Evolutionary conservation across 805 yeast species (phyloP).

Genomic region (Brettanomyces custersianus): DNA sequence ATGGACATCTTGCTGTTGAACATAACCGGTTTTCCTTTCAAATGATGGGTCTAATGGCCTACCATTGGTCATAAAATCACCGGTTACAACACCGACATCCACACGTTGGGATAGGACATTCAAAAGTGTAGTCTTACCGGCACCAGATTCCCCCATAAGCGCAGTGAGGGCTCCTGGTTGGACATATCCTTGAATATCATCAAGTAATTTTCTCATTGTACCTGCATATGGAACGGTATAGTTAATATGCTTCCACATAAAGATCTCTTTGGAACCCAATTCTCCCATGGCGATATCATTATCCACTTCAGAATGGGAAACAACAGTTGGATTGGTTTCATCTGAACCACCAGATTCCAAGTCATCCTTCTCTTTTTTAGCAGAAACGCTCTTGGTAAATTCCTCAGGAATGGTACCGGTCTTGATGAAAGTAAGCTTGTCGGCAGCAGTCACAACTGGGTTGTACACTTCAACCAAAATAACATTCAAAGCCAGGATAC

Average conservation of each 20-base stretch:
- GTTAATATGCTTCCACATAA: conserved; percentile 55
- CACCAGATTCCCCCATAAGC: conserved; percentile 59
- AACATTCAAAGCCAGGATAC: conserved; percentile 27
- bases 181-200: conserved; percentile 35
- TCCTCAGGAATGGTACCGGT: conserved; percentile 12
- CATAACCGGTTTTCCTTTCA: conserved; percentile 47
- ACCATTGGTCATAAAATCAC: conserved; percentile 51
- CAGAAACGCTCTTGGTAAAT: conserved; percentile 1
- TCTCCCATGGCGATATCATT: conserved; percentile 1
- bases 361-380: conserved; percentile 2
- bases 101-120: conserved; percentile 45
- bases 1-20: conserved; percentile 49
- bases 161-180: conserved; percentile 52
- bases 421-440: conserved; percentile 22
- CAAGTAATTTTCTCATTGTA: conserved; percentile 31
- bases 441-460: conserved; percentile 25
- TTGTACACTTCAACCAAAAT: conserved; percentile 24
- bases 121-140: conserved; percentile 53
- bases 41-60: conserved; percentile 38
- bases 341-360: conserved; percentile 1
- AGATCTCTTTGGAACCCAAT: conserved; percentile 35
- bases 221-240: conserved; percentile 47
- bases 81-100: conserved; percentile 46
- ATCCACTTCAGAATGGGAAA: conserved; percentile 7
- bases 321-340: conserved; percentile 8